Base-by-base conservation (phyloP, 192 early-diverging fungal genomes). In the Coemansia sp. region DNA sequence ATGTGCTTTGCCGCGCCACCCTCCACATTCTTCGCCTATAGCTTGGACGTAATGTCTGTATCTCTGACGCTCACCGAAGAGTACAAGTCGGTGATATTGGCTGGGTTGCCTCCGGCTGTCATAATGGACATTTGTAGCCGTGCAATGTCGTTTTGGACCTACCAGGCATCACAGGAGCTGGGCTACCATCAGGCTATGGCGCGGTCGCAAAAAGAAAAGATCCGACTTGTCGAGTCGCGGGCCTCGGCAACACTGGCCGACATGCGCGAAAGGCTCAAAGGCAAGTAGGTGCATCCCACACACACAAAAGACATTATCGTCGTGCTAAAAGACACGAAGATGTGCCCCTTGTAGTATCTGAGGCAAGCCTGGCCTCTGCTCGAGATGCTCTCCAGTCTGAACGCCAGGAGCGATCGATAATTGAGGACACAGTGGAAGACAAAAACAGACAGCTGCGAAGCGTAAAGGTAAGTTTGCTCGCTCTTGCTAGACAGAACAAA, bases 71-170 rank as follows among this genome's bases (percentile, higher is more conserved):
- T 88, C 11, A 85, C 76, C 8, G 88, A 90, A 59, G 82, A 86
- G 53, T 89, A 87, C 69, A 88, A 88, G 73, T 84, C 87, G 16
- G 82, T 84, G 9, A 83, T 89, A 23, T 81, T 91, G 36, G 87
- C 88, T 20, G 90, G 88, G 16, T 68, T 91, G n/a, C 68, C 77
- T 12, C 90, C 90, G 2, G 74, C 83, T 33, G 63, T 81, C 18
- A 79, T 91, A 9, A 68, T 86, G 75, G 90, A 89, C 57, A 90
- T 90, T 11, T 88, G 86, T 48, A 81, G 80, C 26, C 84, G 86
- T 3, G 86, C 83, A 1, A 68, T 90, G 16, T 83, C 86, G 0
- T 91, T 91, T 50, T 89, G 86, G 77, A 82, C 86, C 1, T 89
- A 89, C 64, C 90, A 91, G 60, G 70, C 71, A 0, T 73, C 88